Base-by-base conservation (phyloP, 495 filamentous ascomycete genomes). In the Xanthoparmelia taractica region DNA sequence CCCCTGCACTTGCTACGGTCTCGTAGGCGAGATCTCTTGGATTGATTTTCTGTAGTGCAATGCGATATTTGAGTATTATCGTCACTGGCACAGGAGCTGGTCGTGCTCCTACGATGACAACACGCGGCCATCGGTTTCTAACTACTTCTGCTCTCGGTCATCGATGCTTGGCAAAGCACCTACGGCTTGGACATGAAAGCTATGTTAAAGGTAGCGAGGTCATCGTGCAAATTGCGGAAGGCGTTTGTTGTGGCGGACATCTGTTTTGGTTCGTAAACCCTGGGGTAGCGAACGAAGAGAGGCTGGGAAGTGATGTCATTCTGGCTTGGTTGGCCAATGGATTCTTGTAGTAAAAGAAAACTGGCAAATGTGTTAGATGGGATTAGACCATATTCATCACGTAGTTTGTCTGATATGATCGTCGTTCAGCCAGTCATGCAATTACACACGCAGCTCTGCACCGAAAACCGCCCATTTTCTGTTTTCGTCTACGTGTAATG, bases 1-100 rank as follows among this genome's bases (percentile, higher is more conserved):
- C 58, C 12, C 59, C 60, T 59, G 61, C 60, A 58, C 57, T 61
- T 25, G 59, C 38, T 57, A 31, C 58, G 52, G 37, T 59, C 20
- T 59, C 61, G 34, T 59, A 60, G 45, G 29, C 34, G 18, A 58
- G 25, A 17, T 38, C 23, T 40, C 41, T 61, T 50, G 34, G 55
- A 56, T 43, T 18, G 10, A 56, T 33, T 12, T 23, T 57, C 13
- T 25, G 33, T 29, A 4, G 38, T 58, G 50, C 20, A 55, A n/a
- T 29, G 40, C 12, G 18, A 2, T 41, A 23, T 25, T 23, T 8
- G 27, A 55, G 18, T 17, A 1, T 20, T 1, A n/a, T 5, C 13
- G n/a, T 41, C 37, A 8, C 15, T 33, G 17, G 38, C 36, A 10
- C 18, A 11, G 17, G 38, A 33, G 50, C 29, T 13, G 17, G 50